Base-by-base conservation (phyloP, 495 filamentous ascomycete species). In the Tetracladium setigerum region DNA sequence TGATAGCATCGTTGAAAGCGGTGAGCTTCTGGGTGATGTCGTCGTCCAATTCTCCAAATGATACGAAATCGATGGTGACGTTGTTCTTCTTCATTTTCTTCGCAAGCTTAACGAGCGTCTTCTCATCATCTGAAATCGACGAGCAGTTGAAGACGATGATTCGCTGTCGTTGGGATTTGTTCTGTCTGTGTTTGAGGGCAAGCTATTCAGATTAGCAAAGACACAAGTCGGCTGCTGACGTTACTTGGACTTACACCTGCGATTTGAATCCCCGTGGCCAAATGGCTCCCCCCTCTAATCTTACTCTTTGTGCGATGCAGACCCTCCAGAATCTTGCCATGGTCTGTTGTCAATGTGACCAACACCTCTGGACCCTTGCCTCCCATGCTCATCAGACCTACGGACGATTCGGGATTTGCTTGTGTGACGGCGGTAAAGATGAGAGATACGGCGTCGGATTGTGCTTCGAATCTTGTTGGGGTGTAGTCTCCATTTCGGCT, bases 1-100 rank as follows among this genome's bases (percentile, higher is more conserved):
- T 94, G 64, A 96, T 87, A 55, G 83, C 83, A 52, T 89, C 85
- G 64, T 95, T 85, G 71, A 98, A 97, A 15, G 86, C 84, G 60
- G 89, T 80, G 38, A 97, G 78, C 71, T 97, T 98, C 62, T 89
- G 83, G 38, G 84, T 89, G 46, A 84, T 89, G 41, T 95, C 89
- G 53, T 89, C 84, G 45, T 89, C 83, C 22, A 95, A 74, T 52
- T 98, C 92, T 41, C 92, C 92, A 58, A 98, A 97, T 34, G 88
- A 78, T 52, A 98, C 77, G 57, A 98, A 87, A 59, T 98, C 92
- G 58, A 98, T 86, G 44, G 80, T 84, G 46, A 94, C 83, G 59
- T 83, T 87, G 62, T 78, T 82, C 75, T 98, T 98, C 82, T 95
- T 97, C 90, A 97, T 95, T 70, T 91, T 90, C 70, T 87, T 94